Base-by-base conservation (phyloP, 805 yeast genomes). In the Nakazawaea molendinolei region DNA sequence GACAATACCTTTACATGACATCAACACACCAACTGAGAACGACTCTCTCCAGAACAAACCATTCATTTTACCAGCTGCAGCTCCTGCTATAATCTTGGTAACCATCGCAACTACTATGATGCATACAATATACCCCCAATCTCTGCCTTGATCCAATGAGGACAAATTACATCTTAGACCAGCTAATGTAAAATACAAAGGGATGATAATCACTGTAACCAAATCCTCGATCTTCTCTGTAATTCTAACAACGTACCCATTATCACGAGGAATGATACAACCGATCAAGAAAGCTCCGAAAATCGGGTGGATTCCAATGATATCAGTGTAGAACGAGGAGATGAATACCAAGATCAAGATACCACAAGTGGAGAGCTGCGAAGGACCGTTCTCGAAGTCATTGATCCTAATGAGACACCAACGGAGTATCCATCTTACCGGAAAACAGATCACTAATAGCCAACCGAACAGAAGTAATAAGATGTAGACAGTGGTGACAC, bases 1-100 rank as follows among this genome's bases (percentile, higher is more conserved):
- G 17, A 83, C 92, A 44, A 83, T 81, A 56, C 95, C 95, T 56
- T 84, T 84, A 67, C 95, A 84, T 5, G 90, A 81, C 92, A 84
- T 84, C 46, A 84, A 63, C 17, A 81, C 71, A 36, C 94, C 95
- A 25, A 82, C 90, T 2, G 89, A 67, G 23, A 77, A 53, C 2
- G 86, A 72, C 53, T 84, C 92, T 52, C 89, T 70, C 82, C 84
- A 78, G 33, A 66, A 65, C 33, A 83, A 57, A 1, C 82, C 84
- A 52, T 69, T 69, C 27, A 74, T 40, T 44, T 68, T 76, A 2
- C 89, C 79, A 25, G 81, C 79, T 9, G 77, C 42, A 22, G 74
- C 58, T 3, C 92, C 92, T 10, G 92, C 87, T 21, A 62, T 41
- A 4, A 83, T 56, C 52, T 84, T 84, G 9, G 86, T 81, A 13